Conservation (phyloP, 352 stramenopile species). For the Elongisporangium anandrum region DNA sequence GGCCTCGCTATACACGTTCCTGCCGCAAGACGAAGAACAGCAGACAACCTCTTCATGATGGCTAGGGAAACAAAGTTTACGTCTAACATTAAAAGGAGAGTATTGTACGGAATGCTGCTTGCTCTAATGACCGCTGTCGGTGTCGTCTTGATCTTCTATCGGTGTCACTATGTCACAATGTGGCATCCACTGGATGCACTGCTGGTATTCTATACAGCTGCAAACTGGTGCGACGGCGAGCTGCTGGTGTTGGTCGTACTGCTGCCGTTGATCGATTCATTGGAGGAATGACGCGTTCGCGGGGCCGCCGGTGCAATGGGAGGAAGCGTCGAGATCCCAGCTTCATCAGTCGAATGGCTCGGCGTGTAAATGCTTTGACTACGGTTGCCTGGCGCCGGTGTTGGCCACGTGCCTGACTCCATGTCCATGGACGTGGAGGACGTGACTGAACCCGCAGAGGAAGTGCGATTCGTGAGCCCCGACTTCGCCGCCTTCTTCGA, state of each 20-base stretch:
- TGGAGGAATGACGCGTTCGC: neutral
- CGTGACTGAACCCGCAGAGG: neutral
- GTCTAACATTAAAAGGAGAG: neutral
- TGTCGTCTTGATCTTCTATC: neutral
- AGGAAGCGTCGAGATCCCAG: neutral
- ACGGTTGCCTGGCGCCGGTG: neutral
- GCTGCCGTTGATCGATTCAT: neutral
- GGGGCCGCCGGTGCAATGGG: no score
- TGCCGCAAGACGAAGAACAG: conserved; percentile 4
- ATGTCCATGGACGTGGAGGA: neutral
- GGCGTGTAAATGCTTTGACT: neutral
- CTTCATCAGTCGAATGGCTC: neutral
- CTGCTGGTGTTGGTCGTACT: neutral
- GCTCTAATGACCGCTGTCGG: neutral
- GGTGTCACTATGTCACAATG: neutral
- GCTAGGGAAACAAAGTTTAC: neutral
- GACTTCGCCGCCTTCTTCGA: neutral
- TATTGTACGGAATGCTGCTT: neutral
- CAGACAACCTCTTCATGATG: neutral
- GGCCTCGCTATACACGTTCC: conserved; percentile 37
- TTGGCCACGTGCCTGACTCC: neutral
- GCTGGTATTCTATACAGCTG: neutral
- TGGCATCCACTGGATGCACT: neutral
- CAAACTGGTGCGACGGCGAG: neutral
- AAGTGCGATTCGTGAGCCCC: neutral